Evolutionary conservation across 1,284 basidiomycete genomes (phyloP).

Genomic region (Ustilago loliicola): DNA sequence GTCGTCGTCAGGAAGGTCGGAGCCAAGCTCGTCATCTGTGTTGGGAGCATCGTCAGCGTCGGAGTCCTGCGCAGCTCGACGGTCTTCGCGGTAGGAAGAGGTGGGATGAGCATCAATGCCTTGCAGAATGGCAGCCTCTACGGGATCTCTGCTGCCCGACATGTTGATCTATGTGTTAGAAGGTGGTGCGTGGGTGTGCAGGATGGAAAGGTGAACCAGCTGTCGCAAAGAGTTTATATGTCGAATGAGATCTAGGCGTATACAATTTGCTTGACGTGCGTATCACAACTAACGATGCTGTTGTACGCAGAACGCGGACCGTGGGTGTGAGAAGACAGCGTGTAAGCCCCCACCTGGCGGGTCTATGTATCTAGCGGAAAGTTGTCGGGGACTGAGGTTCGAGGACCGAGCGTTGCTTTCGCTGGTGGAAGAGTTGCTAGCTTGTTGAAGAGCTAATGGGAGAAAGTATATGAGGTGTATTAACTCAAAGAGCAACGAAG

Average conservation of each 20-base stretch:
- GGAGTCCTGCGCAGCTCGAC: slow-evolving; percentile 18
- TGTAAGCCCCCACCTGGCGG: neutral
- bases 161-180: slow-evolving; percentile 11
- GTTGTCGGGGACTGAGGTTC: neutral
- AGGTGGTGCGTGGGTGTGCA: neutral
- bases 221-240: neutral
- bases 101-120: slow-evolving; percentile 38
- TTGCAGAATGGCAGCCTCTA: slow-evolving; percentile 53
- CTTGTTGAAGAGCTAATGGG: neutral
- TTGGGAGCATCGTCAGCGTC: slow-evolving; percentile 32
- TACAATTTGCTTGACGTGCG: neutral
- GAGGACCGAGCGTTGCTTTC: neutral
- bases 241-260: neutral
- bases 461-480: neutral
- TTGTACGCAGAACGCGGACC: neutral
- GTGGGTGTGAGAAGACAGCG: neutral
- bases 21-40: slow-evolving; percentile 59
- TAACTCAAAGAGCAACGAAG: neutral
- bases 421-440: neutral
- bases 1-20: slow-evolving; percentile 41
- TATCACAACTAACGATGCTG: neutral
- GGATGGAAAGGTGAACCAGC: neutral
- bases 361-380: too few species aligned
- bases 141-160: slow-evolving; percentile 37
- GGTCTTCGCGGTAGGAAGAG: slow-evolving; percentile 38